Conservation (phyloP, 2,329 filamentous ascomycete genomes). For the Zasmidium citrigriseum region DNA sequence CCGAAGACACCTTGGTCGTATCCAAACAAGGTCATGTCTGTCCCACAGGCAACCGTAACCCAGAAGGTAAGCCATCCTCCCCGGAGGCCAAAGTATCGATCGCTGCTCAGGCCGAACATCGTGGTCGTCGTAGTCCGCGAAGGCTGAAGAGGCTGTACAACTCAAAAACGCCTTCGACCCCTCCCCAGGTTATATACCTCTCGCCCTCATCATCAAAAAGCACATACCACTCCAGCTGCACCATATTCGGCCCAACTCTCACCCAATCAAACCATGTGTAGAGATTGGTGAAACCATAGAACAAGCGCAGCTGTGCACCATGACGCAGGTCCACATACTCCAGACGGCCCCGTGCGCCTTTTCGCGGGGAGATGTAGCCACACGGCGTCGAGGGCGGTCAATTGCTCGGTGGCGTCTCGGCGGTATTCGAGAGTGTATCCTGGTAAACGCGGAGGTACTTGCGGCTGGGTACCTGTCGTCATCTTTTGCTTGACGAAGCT, state of each 20-base stretch:
- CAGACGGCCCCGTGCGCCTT: slow-evolving; percentile 11
- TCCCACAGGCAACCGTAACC: slow-evolving; percentile 31
- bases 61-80: slow-evolving; percentile 59
- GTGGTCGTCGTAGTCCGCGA: not conserved
- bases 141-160: not conserved
- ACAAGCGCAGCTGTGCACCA: not conserved
- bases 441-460: not conserved
- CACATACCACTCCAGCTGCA: slow-evolving; percentile 2
- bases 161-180: not conserved
- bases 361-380: slow-evolving; percentile 12
- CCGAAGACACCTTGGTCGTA: slow-evolving; percentile 50
- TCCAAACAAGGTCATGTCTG: slow-evolving; percentile 48
- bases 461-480: slow-evolving; percentile 18
- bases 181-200: slow-evolving; percentile 1
- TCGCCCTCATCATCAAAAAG: not conserved
- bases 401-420: slow-evolving; percentile 24
- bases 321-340: slow-evolving; percentile 8
- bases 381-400: slow-evolving; percentile 10
- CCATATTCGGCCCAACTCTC: not conserved
- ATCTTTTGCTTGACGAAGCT: slow-evolving; percentile 2
- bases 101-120: slow-evolving; percentile 25
- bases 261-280: not conserved
- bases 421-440: slow-evolving; percentile 8
- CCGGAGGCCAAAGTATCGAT: slow-evolving; percentile 56
- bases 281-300: not conserved